Conservation (phyloP, 495 filamentous ascomycete genomes). For the Tuber aestivum region DNA sequence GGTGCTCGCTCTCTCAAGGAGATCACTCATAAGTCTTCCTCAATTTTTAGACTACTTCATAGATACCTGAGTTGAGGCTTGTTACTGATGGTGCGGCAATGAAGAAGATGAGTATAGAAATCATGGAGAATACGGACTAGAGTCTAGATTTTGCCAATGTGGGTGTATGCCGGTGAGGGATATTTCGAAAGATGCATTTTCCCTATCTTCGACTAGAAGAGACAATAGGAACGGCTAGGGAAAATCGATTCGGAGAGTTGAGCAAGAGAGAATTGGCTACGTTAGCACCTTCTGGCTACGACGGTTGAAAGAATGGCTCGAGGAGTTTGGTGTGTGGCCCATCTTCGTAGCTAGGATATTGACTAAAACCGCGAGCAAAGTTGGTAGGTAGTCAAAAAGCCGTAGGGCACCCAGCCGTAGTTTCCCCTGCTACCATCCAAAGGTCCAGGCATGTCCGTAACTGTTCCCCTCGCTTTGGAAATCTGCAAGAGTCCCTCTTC, state of each 20-base stretch:
- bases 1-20: conserved; percentile 10
- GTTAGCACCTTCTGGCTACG: conserved; percentile 12
- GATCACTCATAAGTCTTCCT: conserved; percentile 5
- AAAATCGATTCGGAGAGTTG: conserved; percentile 18
- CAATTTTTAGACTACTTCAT: background rate
- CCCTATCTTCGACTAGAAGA: conserved; percentile 10
- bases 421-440: background rate
- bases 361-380: conserved; percentile 12
- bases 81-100: background rate
- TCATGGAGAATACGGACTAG: background rate
- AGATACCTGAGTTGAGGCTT: background rate
- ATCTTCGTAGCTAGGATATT: conserved; percentile 13
- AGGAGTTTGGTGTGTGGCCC: conserved; percentile 22
- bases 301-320: conserved; percentile 22
- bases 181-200: background rate
- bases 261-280: conserved; percentile 20
- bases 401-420: background rate
- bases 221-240: background rate
- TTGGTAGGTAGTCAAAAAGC: conserved; percentile 11
- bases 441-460: background rate
- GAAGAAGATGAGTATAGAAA: background rate
- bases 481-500: background rate
- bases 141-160: conserved; percentile 9
- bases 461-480: background rate
- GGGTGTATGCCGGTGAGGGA: background rate